phyloP scores from a whole-genome alignment of 2,329 filamentous ascomycete species.

The Penicillium occitanis region DNA sequence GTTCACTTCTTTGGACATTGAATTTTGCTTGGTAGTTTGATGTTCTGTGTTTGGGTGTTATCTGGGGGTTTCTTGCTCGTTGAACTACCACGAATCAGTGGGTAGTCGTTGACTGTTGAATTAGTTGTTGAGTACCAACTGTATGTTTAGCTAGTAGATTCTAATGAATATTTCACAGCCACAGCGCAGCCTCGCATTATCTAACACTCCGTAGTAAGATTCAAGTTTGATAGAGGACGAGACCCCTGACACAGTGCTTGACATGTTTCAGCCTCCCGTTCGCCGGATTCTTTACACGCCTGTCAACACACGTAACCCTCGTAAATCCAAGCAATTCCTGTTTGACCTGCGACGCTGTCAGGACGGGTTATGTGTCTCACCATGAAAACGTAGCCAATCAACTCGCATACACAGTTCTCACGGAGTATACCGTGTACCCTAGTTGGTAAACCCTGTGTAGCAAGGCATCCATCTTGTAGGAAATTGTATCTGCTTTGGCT shows the following conservation, averaged over 20 bases:
- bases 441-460: background rate
- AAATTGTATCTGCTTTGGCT: background rate
- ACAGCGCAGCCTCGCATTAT: background rate
- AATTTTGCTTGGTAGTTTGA: conserved; percentile 1
- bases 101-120: background rate
- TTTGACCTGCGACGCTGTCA: conserved; percentile 1
- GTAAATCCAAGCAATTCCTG: background rate
- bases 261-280: conserved; percentile 8
- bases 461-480: background rate
- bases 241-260: background rate
- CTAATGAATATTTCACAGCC: conserved; percentile 13
- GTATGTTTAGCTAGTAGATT: conserved; percentile 22
- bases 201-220: too few species aligned
- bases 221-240: background rate
- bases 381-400: background rate
- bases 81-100: background rate
- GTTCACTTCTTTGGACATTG: conserved; percentile 9
- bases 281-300: background rate
- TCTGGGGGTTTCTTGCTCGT: background rate
- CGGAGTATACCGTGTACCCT: background rate
- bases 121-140: conserved; percentile 1
- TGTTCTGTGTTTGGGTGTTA: background rate
- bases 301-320: background rate
- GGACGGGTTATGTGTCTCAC: conserved; percentile 1
- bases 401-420: background rate